Evolutionary conservation across 1,284 basidiomycete genomes (phyloP).

Genomic region (Ceratobasidium sp.): DNA sequence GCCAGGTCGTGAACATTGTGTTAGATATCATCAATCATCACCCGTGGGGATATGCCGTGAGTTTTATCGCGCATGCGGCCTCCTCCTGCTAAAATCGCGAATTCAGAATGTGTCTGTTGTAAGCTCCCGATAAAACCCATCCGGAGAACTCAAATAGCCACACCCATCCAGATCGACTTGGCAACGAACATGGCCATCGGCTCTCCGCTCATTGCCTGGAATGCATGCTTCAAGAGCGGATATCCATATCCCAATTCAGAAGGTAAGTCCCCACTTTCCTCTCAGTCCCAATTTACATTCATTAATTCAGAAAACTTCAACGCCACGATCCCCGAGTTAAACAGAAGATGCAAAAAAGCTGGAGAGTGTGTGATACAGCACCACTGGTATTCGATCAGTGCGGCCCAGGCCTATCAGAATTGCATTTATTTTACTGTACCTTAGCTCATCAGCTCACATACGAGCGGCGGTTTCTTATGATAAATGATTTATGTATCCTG

Average conservation of each 20-base stretch:
- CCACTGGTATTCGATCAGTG: conserved; percentile 24
- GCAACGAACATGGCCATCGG: conserved; percentile 16
- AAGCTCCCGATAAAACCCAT: not conserved
- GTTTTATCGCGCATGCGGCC: not conserved
- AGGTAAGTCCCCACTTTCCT: not conserved
- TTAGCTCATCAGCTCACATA: not conserved
- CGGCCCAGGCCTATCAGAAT: conserved; percentile 21
- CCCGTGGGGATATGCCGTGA: conserved; percentile 28
- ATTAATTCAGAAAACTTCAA: conserved; percentile 18
- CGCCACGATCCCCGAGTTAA: conserved; percentile 17
- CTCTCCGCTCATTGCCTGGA: conserved; percentile 21
- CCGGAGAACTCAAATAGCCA: not conserved
- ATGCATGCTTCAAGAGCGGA: conserved; percentile 12
- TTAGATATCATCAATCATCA: conserved; percentile 34
- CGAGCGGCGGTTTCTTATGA: too few species aligned
- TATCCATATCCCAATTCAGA: conserved; percentile 23
- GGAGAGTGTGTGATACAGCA: conserved; percentile 32
- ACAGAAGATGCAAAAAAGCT: conserved; percentile 9
- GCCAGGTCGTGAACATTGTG: conserved; percentile 26
- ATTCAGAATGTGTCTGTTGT: conserved; percentile 29
- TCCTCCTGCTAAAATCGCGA: not conserved
- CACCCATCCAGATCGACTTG: conserved; percentile 1
- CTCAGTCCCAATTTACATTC: not conserved
- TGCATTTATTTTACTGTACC: conserved; percentile 32
- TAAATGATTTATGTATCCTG: not conserved